These are phyloP conservation scores for Noccaea caerulescens DNA, from an alignment of 345 rosid genomes.

Conservation along the genomic window DNA sequence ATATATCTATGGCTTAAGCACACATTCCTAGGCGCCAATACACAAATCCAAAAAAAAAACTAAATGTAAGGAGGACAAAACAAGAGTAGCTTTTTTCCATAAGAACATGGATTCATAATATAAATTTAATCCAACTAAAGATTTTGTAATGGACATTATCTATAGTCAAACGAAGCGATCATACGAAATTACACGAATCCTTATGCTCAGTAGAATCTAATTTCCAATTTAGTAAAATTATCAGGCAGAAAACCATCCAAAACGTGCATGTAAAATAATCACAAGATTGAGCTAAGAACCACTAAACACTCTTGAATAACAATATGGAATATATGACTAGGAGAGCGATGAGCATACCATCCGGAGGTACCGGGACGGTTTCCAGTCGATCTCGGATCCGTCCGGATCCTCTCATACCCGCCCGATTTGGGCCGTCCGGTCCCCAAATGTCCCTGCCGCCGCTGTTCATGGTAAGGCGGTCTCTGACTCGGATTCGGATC, in stretches of 20 bases:
- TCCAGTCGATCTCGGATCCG: constrained; percentile 66
- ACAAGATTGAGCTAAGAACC: neutral
- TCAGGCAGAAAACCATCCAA: neutral
- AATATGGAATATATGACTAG: too few species aligned
- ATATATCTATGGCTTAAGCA: neutral
- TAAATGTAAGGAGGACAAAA: neutral
- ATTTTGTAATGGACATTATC: neutral
- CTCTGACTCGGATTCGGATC: constrained; percentile 18
- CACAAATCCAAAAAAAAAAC: neutral
- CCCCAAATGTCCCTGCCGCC: constrained; percentile 46
- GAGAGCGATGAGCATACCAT: constrained; percentile 48
- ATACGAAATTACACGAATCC: neutral
- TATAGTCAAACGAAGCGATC: constrained; percentile 6
- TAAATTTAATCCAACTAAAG: neutral
- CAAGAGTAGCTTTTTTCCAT: neutral
- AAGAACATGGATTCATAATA: neutral
- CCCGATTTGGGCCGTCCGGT: constrained; percentile 75
- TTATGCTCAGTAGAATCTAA: neutral
- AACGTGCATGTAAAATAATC: neutral
- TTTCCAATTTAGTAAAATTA: neutral
- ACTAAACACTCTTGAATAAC: neutral
- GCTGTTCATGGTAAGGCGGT: constrained; percentile 29
- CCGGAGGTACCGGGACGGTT: constrained; percentile 70
- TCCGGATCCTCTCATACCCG: constrained; percentile 59
- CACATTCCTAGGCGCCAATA: constrained; percentile 12